These are phyloP conservation scores for Hymenoscyphus scutula DNA, from an alignment of 2,329 filamentous ascomycete genomes.

Conservation along the genomic window DNA sequence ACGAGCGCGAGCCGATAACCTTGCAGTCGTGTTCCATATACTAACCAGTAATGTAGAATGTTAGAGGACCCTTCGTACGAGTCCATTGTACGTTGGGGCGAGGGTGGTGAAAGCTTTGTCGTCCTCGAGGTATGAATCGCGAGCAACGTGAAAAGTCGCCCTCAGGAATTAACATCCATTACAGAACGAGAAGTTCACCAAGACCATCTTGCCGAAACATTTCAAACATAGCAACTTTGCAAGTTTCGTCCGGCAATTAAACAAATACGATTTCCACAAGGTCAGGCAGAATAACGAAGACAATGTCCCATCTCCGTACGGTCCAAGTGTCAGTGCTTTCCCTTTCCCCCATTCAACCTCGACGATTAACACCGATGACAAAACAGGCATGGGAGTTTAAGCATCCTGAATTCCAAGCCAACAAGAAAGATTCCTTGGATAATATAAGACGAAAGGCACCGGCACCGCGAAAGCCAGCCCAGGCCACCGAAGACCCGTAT, in stretches of 20 bases:
- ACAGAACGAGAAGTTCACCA: conserved; percentile 97
- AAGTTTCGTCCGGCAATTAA: conserved; percentile 91
- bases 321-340: conserved; percentile 61
- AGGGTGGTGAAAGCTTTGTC: conserved; percentile 92
- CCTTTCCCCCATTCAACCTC: neutral
- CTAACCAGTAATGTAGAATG: conserved; percentile 63
- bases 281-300: conserved; percentile 89
- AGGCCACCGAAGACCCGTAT: conserved; percentile 65
- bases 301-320: conserved; percentile 76
- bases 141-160: neutral
- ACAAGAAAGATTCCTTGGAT: conserved; percentile 94
- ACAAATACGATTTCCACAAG: conserved; percentile 99
- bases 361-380: conserved; percentile 32
- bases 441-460: conserved; percentile 96
- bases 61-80: conserved; percentile 91
- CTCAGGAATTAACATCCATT: conserved; percentile 24
- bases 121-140: conserved; percentile 75
- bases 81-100: conserved; percentile 91
- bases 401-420: conserved; percentile 91
- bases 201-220: conserved; percentile 93
- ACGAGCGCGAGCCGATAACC: conserved; percentile 22
- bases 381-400: conserved; percentile 89
- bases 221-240: conserved; percentile 99
- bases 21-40: neutral
- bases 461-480: conserved; percentile 73